Percentiles rank a stretch among this genome's conserved stretches.
phyloP scores from a whole-genome alignment of 2,329 filamentous ascomycete genomes.

The Fusarium luffae region DNA sequence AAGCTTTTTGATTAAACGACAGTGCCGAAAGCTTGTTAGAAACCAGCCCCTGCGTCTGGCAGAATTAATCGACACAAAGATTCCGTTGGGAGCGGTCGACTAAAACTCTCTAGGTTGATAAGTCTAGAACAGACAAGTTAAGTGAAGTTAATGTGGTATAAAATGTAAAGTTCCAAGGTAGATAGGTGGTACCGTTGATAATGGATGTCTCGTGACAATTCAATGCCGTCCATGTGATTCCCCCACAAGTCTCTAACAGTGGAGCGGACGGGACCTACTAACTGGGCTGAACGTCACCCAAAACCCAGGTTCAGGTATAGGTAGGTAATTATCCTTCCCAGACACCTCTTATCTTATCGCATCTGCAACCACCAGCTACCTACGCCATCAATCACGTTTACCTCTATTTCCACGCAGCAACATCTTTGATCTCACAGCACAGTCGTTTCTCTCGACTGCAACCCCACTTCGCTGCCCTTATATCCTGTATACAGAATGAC shows the following conservation, averaged over 20 bases:
- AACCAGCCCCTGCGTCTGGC: neutral
- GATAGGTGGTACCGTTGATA: neutral
- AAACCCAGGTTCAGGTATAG: neutral
- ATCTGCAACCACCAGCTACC: neutral
- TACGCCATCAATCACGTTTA: neutral
- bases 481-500: slow-evolving; percentile 36
- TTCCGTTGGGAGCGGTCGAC: neutral
- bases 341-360: neutral
- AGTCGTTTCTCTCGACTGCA: neutral
- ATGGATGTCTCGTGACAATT: neutral
- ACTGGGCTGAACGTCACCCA: neutral
- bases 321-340: too few relatives aligned
- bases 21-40: neutral
- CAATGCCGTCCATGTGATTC: neutral
- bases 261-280: neutral
- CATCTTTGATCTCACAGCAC: neutral
- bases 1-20: neutral
- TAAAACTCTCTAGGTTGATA: too few relatives aligned
- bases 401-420: neutral
- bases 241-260: neutral
- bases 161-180: neutral
- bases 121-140: neutral
- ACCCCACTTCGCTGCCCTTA: neutral
- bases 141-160: neutral
- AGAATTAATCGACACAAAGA: neutral